Percentiles rank a stretch among this genome's conserved stretches.
Conservation (phyloP, 768 basidiomycete genomes). For the Hortiboletus flavorubellus region DNA sequence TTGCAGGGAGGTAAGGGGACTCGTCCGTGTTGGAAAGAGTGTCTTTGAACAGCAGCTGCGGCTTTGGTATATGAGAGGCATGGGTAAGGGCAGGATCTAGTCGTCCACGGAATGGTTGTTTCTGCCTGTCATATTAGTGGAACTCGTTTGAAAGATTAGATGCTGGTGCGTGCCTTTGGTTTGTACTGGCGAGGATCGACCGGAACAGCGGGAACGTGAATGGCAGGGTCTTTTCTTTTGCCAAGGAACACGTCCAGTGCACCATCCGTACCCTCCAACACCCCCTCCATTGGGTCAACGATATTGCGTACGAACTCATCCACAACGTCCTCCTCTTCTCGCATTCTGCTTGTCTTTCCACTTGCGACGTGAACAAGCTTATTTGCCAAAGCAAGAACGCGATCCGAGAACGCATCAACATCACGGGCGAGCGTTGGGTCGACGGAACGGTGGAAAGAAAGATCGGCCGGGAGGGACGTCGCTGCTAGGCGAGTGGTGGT, state of each 20-base stretch:
- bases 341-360: constrained; percentile 38
- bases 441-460: constrained; percentile 88
- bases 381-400: constrained; percentile 66
- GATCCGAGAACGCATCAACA: constrained; percentile 65
- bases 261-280: constrained; percentile 84
- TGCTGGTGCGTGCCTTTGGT: constrained; percentile 29
- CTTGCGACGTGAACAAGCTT: constrained; percentile 53
- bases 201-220: constrained; percentile 49
- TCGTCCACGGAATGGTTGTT: constrained; percentile 38
- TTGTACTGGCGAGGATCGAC: constrained; percentile 17
- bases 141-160: background rate
- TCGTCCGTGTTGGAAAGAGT: constrained; percentile 54
- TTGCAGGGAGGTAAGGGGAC: constrained; percentile 60
- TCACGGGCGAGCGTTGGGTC: constrained; percentile 65
- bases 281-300: constrained; percentile 79
- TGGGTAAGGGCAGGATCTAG: constrained; percentile 67
- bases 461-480: constrained; percentile 61
- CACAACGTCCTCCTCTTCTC: constrained; percentile 74
- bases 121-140: constrained; percentile 28
- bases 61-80: constrained; percentile 73
- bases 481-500: constrained; percentile 61
- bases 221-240: constrained; percentile 61
- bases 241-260: constrained; percentile 79
- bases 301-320: constrained; percentile 78
- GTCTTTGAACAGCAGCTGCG: constrained; percentile 70